Percentiles rank a stretch among this genome's conserved stretches.
Evolutionary conservation across 139 green algal species (phyloP).

Genomic region (Raphidocelis subcapitata): DNA sequence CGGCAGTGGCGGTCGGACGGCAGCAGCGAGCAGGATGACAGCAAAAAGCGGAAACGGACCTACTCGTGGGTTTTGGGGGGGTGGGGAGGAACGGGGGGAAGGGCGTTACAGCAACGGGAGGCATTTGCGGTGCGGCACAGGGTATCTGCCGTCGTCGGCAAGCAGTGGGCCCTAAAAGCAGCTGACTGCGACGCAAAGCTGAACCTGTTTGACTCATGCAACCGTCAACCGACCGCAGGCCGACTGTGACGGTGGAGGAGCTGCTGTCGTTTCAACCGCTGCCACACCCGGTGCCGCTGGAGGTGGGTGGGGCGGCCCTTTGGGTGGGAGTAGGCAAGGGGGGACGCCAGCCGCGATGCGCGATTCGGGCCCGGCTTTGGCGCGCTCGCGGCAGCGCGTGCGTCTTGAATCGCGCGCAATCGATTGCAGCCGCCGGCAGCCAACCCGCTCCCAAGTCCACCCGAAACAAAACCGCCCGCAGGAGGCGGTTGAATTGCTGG

Average conservation of each 20-base stretch:
- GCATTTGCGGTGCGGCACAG: background rate
- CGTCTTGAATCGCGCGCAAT: no score
- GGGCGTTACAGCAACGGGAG: background rate
- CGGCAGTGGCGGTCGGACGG: slow-evolving; percentile 8
- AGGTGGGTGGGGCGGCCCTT: background rate
- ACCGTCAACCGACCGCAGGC: background rate
- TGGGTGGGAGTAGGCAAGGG: background rate
- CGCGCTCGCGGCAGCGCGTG: background rate
- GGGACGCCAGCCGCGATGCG: background rate
- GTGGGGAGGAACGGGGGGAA: background rate
- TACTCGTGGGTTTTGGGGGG: slow-evolving; percentile 8
- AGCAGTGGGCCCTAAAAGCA: no score
- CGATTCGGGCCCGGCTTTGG: no score
- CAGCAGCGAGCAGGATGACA: slow-evolving; percentile 7
- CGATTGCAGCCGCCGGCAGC: background rate
- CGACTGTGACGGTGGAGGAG: slow-evolving; percentile 14
- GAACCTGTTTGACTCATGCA: no score
- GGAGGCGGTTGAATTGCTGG: slow-evolving; percentile 20
- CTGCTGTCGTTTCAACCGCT: slow-evolving; percentile 14
- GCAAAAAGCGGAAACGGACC: background rate
- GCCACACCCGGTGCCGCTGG: slow-evolving; percentile 16
- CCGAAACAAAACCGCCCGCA: background rate
- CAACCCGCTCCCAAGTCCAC: background rate
- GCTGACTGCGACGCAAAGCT: no score
- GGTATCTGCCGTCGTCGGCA: no score